phyloP scores from a whole-genome alignment of 805 yeast genomes.

The Saccharomyces eubayanus region DNA sequence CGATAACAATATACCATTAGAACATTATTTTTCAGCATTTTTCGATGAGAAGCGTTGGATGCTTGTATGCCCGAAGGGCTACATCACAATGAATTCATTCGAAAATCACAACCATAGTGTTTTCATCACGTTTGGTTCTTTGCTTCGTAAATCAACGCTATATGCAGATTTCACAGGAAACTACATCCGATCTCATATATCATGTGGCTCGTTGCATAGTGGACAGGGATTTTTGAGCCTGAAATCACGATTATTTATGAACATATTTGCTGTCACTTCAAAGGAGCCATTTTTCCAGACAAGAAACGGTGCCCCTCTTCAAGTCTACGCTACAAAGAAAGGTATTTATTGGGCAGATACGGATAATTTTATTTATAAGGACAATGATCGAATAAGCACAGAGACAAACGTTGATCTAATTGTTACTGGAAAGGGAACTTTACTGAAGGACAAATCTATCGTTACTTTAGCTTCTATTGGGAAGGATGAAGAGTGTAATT shows the following conservation, averaged over 20 bases:
- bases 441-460: slow-evolving; percentile 1
- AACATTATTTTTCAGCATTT: not conserved
- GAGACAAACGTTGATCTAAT: not conserved
- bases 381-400: slow-evolving; percentile 1
- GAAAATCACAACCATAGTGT: not conserved
- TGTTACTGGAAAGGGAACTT: slow-evolving; percentile 3
- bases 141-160: not conserved
- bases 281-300: not conserved
- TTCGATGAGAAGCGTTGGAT: not conserved
- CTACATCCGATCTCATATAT: not conserved
- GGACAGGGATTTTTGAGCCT: not conserved
- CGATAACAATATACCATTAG: not conserved
- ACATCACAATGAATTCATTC: not conserved
- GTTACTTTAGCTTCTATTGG: slow-evolving; percentile 3
- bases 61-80: not conserved
- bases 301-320: not conserved
- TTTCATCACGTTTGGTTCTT: not conserved
- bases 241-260: not conserved
- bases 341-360: slow-evolving; percentile 11
- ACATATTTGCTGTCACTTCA: not conserved
- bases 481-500: slow-evolving; percentile 5
- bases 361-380: slow-evolving; percentile 3
- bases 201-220: not conserved
- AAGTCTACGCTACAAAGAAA: slow-evolving; percentile 1
- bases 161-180: not conserved